Conservation (phyloP, 345 rosid genomes). For the Euphorbia lathyris region DNA sequence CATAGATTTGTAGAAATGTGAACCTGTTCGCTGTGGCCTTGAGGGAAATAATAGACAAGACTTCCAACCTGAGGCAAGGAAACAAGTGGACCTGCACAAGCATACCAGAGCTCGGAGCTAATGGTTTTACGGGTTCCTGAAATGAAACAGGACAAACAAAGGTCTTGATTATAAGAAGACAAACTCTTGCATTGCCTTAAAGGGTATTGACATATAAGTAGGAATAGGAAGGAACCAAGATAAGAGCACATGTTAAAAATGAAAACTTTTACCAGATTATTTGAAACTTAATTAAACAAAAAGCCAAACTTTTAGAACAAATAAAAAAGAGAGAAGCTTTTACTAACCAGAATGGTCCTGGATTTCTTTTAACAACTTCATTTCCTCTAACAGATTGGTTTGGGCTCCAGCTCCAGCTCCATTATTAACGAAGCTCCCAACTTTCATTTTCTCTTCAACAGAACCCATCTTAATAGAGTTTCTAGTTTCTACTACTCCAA, state of each 20-base stretch:
- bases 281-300: slow-evolving; percentile 1
- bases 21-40: slow-evolving; percentile 99
- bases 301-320: slow-evolving; percentile 3
- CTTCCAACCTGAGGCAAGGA: slow-evolving; percentile 92
- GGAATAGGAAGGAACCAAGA: not conserved
- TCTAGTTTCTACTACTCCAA: too few species aligned
- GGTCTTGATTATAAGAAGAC: not conserved
- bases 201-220: not conserved
- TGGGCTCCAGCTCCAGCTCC: slow-evolving; percentile 34
- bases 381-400: slow-evolving; percentile 68
- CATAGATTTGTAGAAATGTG: slow-evolving; percentile 10
- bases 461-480: slow-evolving; percentile 54
- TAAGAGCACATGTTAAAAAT: slow-evolving; percentile 5
- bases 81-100: slow-evolving; percentile 98
- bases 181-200: slow-evolving; percentile 7
- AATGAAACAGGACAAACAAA: slow-evolving; percentile 15
- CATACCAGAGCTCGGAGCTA: slow-evolving; percentile 94
- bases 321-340: not conserved
- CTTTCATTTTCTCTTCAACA: slow-evolving; percentile 66
- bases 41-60: slow-evolving; percentile 91
- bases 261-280: slow-evolving; percentile 5
- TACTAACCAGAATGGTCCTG: slow-evolving; percentile 83
- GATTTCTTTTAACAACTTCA: slow-evolving; percentile 86
- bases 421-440: slow-evolving; percentile 36
- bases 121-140: slow-evolving; percentile 69